Base-by-base conservation (phyloP, 331 rosid species). In the Pyracantha coccinea region DNA sequence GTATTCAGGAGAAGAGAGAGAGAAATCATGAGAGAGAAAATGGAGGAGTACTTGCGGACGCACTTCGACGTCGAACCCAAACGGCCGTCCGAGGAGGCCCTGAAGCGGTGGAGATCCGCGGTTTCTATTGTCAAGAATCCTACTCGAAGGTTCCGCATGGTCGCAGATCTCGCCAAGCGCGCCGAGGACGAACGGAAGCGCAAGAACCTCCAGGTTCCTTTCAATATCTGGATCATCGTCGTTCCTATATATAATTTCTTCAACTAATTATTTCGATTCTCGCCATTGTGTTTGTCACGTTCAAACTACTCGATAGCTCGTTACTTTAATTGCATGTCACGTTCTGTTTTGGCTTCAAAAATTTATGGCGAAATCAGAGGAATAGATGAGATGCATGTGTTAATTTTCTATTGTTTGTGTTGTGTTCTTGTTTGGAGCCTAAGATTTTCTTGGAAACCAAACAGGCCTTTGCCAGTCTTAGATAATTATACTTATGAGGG, bases 61-160 rank as follows among this genome's bases (percentile, higher is more conserved):
- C 84, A 95, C 77, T 95, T 95, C 57, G 75, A 73, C 44, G 88
- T 92, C 19, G 87, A 88, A 27, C 79, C 88, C 5, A 95, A 95
- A 75, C 78, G 88, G 7, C 87, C 97, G 2, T 68, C 97, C 2
- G 87, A 84, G 47, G 92, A 80, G 14, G 87, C 91, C 28, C 82
- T 89, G 44, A 83, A 58, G 76, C 84, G 95, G 71, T 95, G 99
- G 99, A 80, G 99, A 86, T 83, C 93, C 8, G 97, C 97, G 6
- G 99, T 95, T 23, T 70, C 99, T 47, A 68, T 92, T 68, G 92
- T 95, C 80, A 92, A 92, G 81, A 95, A 92, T 59, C 97, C 90
- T 7, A 92, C 93, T 24, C 97, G 99, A 24, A 84, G 98, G 29
- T 95, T 92, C 64, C 97, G 98, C 50, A 90, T 85, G 92, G 93